A percentile compares a stretch with the other conserved stretches of the same genome.
phyloP scores from a whole-genome alignment of 2,329 filamentous ascomycete species.

The Fusarium nanum region DNA sequence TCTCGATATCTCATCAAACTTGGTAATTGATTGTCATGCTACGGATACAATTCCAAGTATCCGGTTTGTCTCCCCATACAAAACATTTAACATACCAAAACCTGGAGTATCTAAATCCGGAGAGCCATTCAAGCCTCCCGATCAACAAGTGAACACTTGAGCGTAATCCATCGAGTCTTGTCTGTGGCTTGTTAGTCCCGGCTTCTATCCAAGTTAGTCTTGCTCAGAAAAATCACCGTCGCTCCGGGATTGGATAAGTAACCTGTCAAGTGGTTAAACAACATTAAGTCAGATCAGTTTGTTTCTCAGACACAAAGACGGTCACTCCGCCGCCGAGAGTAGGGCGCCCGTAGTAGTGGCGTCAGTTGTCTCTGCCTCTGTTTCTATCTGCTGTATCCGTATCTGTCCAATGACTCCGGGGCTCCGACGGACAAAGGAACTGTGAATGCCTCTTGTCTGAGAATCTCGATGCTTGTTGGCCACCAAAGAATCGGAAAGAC shows the following conservation, averaged over 20 bases:
- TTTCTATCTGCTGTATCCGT: neutral
- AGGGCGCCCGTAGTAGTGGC: slow-evolving; percentile 10
- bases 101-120: slow-evolving; percentile 7
- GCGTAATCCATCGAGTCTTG: slow-evolving; percentile 12
- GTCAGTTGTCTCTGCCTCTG: neutral
- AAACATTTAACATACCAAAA: neutral
- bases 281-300: slow-evolving; percentile 20
- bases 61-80: neutral
- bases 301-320: neutral
- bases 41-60: neutral
- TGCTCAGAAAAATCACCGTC: slow-evolving; percentile 18
- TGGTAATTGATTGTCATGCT: neutral
- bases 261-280: slow-evolving; percentile 7
- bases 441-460: slow-evolving; percentile 34
- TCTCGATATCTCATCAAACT: neutral
- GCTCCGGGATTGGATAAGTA: slow-evolving; percentile 23
- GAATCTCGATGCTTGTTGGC: slow-evolving; percentile 29
- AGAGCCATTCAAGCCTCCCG: slow-evolving; percentile 12
- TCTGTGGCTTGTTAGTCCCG: neutral
- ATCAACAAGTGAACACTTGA: slow-evolving; percentile 17
- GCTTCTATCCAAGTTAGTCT: slow-evolving; percentile 4
- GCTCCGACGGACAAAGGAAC: slow-evolving; percentile 11
- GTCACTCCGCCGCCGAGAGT: slow-evolving; percentile 21
- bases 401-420: neutral
- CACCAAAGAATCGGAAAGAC: slow-evolving; percentile 25